Conservation (phyloP, 257 asterid species). For the Osmanthus fragrans region DNA sequence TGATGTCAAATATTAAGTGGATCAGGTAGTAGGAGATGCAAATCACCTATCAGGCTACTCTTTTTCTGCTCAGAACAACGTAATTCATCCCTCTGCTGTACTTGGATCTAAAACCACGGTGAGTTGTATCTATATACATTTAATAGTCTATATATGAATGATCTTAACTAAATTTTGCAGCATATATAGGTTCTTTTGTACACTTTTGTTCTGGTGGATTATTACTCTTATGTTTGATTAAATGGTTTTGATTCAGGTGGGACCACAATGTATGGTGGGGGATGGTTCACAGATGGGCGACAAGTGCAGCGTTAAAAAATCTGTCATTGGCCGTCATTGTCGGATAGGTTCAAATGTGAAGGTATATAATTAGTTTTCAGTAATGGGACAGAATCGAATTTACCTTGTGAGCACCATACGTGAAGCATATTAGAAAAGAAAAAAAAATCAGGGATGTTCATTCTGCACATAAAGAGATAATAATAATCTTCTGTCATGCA, state of each 20-base stretch:
- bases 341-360: constrained; percentile 97
- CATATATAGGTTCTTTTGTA: not conserved
- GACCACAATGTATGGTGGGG: constrained; percentile 96
- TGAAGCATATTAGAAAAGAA: not conserved
- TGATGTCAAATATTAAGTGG: constrained; percentile 18
- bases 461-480: not conserved
- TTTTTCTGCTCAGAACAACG: constrained; percentile 84
- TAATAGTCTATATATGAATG: not conserved
- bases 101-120: constrained; percentile 92
- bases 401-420: not conserved
- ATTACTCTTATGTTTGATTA: constrained; percentile 8
- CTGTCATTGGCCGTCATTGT: constrained; percentile 96
- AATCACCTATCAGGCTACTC: constrained; percentile 81
- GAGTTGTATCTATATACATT: constrained; percentile 36
- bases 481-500: too few species aligned
- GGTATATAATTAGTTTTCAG: constrained; percentile 42
- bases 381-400: not conserved
- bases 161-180: constrained; percentile 18
- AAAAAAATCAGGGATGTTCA: not conserved
- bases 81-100: constrained; percentile 74
- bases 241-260: constrained; percentile 59
- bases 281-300: constrained; percentile 97
- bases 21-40: constrained; percentile 89
- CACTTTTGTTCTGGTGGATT: constrained; percentile 2
- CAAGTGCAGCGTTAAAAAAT: constrained; percentile 94